Base-by-base conservation (phyloP, 257 asterid genomes). In the Catharanthus roseus region DNA sequence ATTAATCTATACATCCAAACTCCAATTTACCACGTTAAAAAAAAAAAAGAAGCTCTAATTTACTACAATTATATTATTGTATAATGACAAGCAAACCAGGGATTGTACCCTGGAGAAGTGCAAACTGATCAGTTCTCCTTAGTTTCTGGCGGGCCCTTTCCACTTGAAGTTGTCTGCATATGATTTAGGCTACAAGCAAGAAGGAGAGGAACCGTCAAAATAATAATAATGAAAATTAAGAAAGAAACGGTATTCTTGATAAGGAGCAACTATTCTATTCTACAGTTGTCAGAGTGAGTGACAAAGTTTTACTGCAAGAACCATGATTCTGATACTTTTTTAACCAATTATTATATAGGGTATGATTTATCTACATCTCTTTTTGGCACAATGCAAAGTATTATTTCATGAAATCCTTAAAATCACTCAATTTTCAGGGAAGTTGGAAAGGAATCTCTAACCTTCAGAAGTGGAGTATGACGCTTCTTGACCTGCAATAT, bases 131-230 rank as follows among this genome's bases (percentile, higher is more conserved):
- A 38, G 0, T 51, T 31, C 42, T 36, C 58, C 21, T 28, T 44
- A 28, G 36, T 44, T 26, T 51, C 62, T 75, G 23, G 65, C 19
- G 33, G 28, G 26, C 39, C n/a, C 38, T 31, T 53, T 73, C 58
- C 72, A 57, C 47, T 68, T 45, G 33, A 57, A 74, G 64, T 74
- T 75, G 24, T 68, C 65, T 68, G 57, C 65, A 36, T 74, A 36
- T 74, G 69, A 45, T 67, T 67, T 74, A 26, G 63, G 42, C 74
- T 68, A 53, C 66, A 18, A 45, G 1, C 69, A 39, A 45, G 10
- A 7, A 58, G 45, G 26, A 19, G 31, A 58, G 18, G 5, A 6
- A 68, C 81, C 53, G 49, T 85, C 80, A 5, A 26, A 13, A 15
- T 4, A 1, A 66, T 23, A 39, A 10, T 4, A 28, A 24, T 28